These are phyloP conservation scores for Diatrype stigma DNA, from an alignment of 2,329 filamentous ascomycete genomes.

Conservation along the genomic window DNA sequence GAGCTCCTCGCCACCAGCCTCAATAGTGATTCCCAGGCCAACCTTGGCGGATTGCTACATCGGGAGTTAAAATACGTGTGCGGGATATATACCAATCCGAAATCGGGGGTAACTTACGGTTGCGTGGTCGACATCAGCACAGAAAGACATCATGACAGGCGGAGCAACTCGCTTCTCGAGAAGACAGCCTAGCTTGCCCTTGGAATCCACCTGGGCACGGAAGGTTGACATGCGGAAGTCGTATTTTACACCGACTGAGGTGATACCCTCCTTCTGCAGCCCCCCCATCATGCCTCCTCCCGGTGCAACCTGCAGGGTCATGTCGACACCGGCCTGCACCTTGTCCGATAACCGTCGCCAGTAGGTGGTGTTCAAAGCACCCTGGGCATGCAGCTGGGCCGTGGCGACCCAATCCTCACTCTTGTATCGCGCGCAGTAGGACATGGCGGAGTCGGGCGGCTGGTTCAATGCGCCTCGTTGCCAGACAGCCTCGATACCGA, in stretches of 20 bases:
- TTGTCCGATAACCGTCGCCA: slow-evolving; percentile 91
- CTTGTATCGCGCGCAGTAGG: slow-evolving; percentile 91
- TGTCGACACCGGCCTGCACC: slow-evolving; percentile 92
- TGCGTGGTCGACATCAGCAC: slow-evolving; percentile 92
- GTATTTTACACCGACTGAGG: slow-evolving; percentile 93
- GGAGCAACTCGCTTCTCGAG: slow-evolving; percentile 95
- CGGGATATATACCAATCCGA: neutral
- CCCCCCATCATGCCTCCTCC: slow-evolving; percentile 71
- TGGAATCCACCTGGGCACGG: slow-evolving; percentile 91
- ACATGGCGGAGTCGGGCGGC: slow-evolving; percentile 85
- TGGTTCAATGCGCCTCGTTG: slow-evolving; percentile 79
- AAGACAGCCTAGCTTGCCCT: slow-evolving; percentile 87
- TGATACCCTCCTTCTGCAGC: slow-evolving; percentile 78
- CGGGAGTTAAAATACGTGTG: slow-evolving; percentile 7
- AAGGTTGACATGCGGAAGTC: slow-evolving; percentile 95
- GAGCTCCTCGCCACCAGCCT: slow-evolving; percentile 78
- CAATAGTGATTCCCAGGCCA: slow-evolving; percentile 88
- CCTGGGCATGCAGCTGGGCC: slow-evolving; percentile 83
- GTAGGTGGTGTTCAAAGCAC: slow-evolving; percentile 85
- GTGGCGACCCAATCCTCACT: slow-evolving; percentile 88
- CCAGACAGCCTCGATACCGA: slow-evolving; percentile 90
- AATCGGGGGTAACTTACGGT: slow-evolving; percentile 63
- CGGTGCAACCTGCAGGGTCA: slow-evolving; percentile 78
- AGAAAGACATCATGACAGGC: slow-evolving; percentile 89
- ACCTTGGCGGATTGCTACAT: slow-evolving; percentile 88